A percentile compares a stretch with the other conserved stretches of the same genome.
Conservation (phyloP, 164 flowering plant genomes). For the Sedum album region DNA sequence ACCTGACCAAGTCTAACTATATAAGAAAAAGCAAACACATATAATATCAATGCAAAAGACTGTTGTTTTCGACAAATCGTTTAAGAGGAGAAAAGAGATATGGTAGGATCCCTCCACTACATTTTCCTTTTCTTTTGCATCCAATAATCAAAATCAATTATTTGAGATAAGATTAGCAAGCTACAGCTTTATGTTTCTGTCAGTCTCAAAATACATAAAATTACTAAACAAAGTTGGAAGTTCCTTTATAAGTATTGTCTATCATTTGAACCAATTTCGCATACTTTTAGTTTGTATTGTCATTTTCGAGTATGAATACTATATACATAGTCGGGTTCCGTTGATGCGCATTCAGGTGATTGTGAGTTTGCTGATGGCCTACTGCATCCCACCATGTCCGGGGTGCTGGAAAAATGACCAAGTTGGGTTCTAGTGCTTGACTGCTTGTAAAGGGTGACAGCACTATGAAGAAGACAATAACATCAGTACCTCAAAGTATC, state of each 20-base stretch:
- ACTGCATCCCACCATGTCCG: neutral
- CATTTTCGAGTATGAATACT: too few species aligned
- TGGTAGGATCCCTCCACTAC: neutral
- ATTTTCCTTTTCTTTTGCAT: neutral
- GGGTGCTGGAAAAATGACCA: neutral
- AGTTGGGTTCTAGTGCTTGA: neutral
- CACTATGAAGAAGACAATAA: neutral
- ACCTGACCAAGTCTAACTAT: neutral
- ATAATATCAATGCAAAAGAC: neutral
- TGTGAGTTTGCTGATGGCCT: too few species aligned
- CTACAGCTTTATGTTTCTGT: neutral
- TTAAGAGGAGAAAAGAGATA: constrained; percentile 3
- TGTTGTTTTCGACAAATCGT: neutral
- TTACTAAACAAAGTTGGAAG: too few species aligned
- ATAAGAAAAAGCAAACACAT: neutral
- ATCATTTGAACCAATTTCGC: too few species aligned
- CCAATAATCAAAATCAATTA: neutral
- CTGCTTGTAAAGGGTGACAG: too few species aligned
- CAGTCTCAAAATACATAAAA: neutral
- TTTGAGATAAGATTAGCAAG: neutral
- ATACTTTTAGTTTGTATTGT: too few species aligned
- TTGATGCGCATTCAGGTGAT: too few species aligned
- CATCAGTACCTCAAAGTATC: too few species aligned
- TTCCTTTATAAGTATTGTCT: too few species aligned
- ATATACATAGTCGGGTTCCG: too few species aligned